Percentiles rank a stretch among this genome's conserved stretches.
Evolutionary conservation across 768 basidiomycete species (phyloP).

Genomic region (Brasilioporus rufonigricans): DNA sequence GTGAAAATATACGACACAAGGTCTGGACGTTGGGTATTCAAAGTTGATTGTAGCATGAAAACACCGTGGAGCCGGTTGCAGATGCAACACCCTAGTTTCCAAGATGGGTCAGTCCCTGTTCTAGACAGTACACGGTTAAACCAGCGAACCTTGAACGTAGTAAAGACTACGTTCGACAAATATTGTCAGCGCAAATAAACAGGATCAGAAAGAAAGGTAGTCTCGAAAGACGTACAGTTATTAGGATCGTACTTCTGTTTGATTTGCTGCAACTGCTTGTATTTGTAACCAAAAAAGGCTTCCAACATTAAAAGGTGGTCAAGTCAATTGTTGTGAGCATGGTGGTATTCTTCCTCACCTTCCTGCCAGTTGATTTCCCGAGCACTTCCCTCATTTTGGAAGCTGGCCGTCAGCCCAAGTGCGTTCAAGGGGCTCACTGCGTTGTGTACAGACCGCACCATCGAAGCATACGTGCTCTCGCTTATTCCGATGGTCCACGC

Average conservation of each 20-base stretch:
- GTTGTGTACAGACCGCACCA: neutral
- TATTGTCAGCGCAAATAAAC: neutral
- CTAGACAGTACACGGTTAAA: no score
- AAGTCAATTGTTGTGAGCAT: neutral
- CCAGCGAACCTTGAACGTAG: constrained; percentile 6
- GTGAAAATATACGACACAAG: no score
- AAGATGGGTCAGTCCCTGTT: neutral
- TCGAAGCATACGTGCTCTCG: neutral
- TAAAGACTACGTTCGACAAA: constrained; percentile 10
- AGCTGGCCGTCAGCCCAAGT: constrained; percentile 15
- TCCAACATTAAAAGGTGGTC: neutral
- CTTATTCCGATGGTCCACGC: constrained; percentile 12
- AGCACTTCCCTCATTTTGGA: constrained; percentile 20
- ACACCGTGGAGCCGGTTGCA: neutral
- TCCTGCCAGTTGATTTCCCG: constrained; percentile 17
- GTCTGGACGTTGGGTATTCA: neutral
- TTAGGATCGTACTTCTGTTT: constrained; percentile 14
- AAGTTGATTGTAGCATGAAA: constrained; percentile 1
- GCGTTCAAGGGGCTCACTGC: constrained; percentile 8
- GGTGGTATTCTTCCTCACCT: neutral
- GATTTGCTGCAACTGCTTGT: constrained; percentile 7
- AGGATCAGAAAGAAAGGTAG: neutral
- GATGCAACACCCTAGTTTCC: constrained; percentile 6
- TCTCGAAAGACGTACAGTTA: constrained; percentile 8
- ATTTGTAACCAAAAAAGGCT: constrained; percentile 17